Evolutionary conservation across 371 early-diverging fungal genomes (phyloP), one percentile per base, ranked within the genome.

Genomic region (Mortierella sp.): DNA sequence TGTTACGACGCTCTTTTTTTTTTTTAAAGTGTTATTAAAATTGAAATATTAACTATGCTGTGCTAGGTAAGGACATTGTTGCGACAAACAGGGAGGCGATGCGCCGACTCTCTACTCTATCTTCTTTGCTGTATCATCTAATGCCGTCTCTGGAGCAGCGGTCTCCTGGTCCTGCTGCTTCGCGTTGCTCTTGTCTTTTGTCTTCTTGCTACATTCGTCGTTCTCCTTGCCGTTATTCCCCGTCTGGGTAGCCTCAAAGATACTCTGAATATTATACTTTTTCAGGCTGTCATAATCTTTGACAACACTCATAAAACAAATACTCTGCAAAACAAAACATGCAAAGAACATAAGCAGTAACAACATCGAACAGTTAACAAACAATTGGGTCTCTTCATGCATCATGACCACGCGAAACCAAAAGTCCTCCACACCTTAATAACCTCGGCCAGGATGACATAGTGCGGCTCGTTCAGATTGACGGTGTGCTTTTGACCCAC

Each of bases 241-340:
- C 55, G 59, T 60, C 9, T 52, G 48, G 6, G 56, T 26, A 1
- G 56, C 65, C 43, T 79, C 86, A 51, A 84, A 78, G 34, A 87
- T 63, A 50, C 80, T 85, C 50, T 91, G 88, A 6, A 93, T 65
- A 58, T 93, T 93, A 68, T 86, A 92, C 57, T 87, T 88, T 53
- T 89, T 87, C 42, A 90, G 62, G 30, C 81, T 67, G 30, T 85
- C 82, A 50, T 87, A 93, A 55, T 91, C 90, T 31, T 78, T 62
- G 11, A 90, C 88, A 1, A 92, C 88, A 50, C 90, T 86, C 67
- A 93, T 84, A 64, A 90, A 90, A 66, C 92, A 91, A n/a, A 91
- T 80, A 27, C 81, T 86, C 89, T 90, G 68, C 4, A 34, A 55
- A 39, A 28, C 19, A 55, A 46, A 41, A 52, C 14, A 6, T 14